Evolutionary conservation across 192 early-diverging fungal genomes (phyloP), one percentile per base, ranked within the genome.

Genomic region (Bifiguratus adelaidae): DNA sequence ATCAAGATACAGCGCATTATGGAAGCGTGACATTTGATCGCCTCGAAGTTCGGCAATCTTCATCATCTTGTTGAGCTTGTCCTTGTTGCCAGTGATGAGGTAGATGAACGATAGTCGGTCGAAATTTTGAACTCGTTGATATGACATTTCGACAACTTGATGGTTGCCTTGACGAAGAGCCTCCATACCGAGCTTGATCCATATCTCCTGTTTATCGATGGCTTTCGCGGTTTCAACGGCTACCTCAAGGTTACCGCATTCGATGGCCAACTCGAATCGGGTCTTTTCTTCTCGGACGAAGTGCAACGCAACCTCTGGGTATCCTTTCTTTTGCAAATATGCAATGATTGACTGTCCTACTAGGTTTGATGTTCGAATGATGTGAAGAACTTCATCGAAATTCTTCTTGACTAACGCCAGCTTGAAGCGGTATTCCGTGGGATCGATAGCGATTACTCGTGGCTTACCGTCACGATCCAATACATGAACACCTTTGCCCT

Each of bases 341-440:
- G 93, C 91, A 67, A 99, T 99, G 63, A 99, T 99, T 16, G 90
- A 88, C 60, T 99, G 96, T 4, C 96, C 96, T 6, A 97, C 89
- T 34, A 99, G 67, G 65, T 97, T 97, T 5, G 88, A 91, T 47
- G 80, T 93, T 38, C 88, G 86, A 59, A 99, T 97, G 49, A 99
- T 92, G 54, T 89, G 80, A 40, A 99, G 71, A 0, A 99, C 96
- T 58, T 97, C 88, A 47, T 93, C 90, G 63, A 97, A 97, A 65
- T 99, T 89, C 33, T 81, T 76, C 48, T 83, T 77, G 25, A 89
- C 77, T 26, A 99, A 70, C 1, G 96, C 89, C 36, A 93, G 69
- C 68, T 99, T 99, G 83, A 99, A 99, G 3, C 83, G 80, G 70
- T 96, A 99, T 61, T 99, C 96, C n/a, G 92, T 97, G 2, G 94